Evolutionary conservation across 495 filamentous ascomycete species (phyloP), one percentile per base, ranked within the genome.

Genomic region (Aspergillus conjunctus): DNA sequence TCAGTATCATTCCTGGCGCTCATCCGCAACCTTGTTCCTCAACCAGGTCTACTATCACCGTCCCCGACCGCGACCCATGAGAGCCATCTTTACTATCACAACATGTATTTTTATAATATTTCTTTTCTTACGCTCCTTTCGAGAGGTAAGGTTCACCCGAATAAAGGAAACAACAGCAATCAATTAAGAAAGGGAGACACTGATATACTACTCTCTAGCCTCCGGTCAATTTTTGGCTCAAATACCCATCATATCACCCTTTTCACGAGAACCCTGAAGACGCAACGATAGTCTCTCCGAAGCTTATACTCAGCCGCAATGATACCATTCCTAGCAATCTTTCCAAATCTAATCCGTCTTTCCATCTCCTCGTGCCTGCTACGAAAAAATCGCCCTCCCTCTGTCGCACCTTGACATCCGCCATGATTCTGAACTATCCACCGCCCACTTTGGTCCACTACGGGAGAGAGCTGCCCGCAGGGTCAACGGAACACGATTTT

Each of bases 381-480:
- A 73, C 72, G 43, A 72, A 71, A 22, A 75, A 76, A n/a, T 81
- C 78, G 45, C 67, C 76, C 31, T 71, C 81, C 17, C 73, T 88
- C 18, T 88, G 87, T 70, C 83, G 85, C 54, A 83, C 83, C 1
- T 46, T 88, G 22, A 73, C 87, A 4, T 87, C 85, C 0, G 79
- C 84, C 4, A 84, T 85, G 71, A 76, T 87, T 4, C 72, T 88
- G 41, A 79, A 82, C 61, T 89, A 87, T 54, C 86, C 86, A 5
- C 76, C 84, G 10, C 82, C 85, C 20, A 86, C 78, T 0, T 60
- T 88, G 45, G 70, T 88, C 49, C 79, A 79, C 56, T 83, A 71
- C 44, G 71, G 66, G 14, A 61, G 71, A 65, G 73, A 66, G 44
- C 66, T 59, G 52, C 72, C 58, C 52, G 73, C 54, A 56, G 71